These are phyloP conservation scores for Rhynchosporium secalis DNA, from an alignment of 2,329 filamentous ascomycete genomes.

Conservation along the genomic window DNA sequence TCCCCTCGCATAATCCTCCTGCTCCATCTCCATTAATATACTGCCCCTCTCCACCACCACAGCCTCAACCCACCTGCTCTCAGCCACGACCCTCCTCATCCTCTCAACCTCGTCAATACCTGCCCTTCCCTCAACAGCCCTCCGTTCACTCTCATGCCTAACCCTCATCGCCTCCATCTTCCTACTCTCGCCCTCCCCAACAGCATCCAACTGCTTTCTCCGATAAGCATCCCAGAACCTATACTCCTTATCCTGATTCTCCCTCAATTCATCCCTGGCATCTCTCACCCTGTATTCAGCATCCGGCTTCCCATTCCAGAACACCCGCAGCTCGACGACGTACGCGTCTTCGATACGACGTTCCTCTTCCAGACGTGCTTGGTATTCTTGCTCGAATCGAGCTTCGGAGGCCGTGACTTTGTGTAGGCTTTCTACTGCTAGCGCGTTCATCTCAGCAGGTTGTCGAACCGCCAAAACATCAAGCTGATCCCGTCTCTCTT, in stretches of 20 bases:
- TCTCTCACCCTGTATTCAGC: slow-evolving; percentile 45
- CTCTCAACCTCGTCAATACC: slow-evolving; percentile 38
- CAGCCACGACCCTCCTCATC: slow-evolving; percentile 43
- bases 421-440: slow-evolving; percentile 33
- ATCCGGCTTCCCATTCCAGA: slow-evolving; percentile 43
- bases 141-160: slow-evolving; percentile 45
- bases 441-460: slow-evolving; percentile 37
- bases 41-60: slow-evolving; percentile 47
- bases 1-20: slow-evolving; percentile 20
- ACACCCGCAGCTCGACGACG: slow-evolving; percentile 41
- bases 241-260: slow-evolving; percentile 46
- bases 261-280: slow-evolving; percentile 45
- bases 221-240: slow-evolving; percentile 42
- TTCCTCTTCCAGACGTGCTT: slow-evolving; percentile 45
- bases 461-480: slow-evolving; percentile 25
- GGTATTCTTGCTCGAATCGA: slow-evolving; percentile 45
- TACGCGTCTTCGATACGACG: slow-evolving; percentile 48
- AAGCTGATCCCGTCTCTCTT: slow-evolving; percentile 41
- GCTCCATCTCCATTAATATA: slow-evolving; percentile 45
- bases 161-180: slow-evolving; percentile 40
- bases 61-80: slow-evolving; percentile 50
- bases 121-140: slow-evolving; percentile 46
- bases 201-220: slow-evolving; percentile 45
- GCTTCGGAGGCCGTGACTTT: slow-evolving; percentile 42
- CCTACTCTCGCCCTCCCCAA: slow-evolving; percentile 45